Base-by-base conservation (phyloP, 345 rosid genomes). In the Litchi chinensis region DNA sequence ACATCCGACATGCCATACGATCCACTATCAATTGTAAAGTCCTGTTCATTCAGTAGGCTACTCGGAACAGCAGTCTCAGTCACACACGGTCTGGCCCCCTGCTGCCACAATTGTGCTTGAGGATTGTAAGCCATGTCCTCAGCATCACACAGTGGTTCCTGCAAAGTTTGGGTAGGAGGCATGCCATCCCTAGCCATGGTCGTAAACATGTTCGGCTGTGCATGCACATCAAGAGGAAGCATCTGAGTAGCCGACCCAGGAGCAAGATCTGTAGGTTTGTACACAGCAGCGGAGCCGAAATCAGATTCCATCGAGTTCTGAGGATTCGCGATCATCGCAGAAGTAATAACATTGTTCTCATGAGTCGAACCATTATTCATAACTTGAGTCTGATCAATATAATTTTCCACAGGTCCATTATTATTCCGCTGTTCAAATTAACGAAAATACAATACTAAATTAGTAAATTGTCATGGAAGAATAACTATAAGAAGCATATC, bases 341-440 rank as follows among this genome's bases (percentile, higher is more conserved):
- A 84, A 74, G 82, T 71, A 74, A 76, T 21, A 76, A 59, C 85
- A 76, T 72, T 82, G 70, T 82, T 81, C 74, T 88, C 92, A 78
- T 79, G 87, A 73, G 85, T 74, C 57, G 85, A 79, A 75, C 86
- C 88, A 71, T 86, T 85, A 72, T 89, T 88, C 71, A 82, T 57
- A 8, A 65, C 72, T 73, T 80, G 92, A 77, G 91, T 71, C 67
- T 84, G 87, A 44, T 88, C 91, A 77, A 79, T 65, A 22, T 85
- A 76, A 82, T 78, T 85, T 69, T 83, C 92, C 11, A 80, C 86
- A 80, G 85, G 74, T 10, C 81, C 81, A 41, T 76, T 80, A 73
- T 73, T 83, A 80, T 80, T 90, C 79, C 89, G 88, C 98, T 94
- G 82, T 76, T 75, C 79, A 82, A 80, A 32, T 26, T 64, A 6